Conservation (phyloP, 495 filamentous ascomycete genomes). For the Poronia punctata region DNA sequence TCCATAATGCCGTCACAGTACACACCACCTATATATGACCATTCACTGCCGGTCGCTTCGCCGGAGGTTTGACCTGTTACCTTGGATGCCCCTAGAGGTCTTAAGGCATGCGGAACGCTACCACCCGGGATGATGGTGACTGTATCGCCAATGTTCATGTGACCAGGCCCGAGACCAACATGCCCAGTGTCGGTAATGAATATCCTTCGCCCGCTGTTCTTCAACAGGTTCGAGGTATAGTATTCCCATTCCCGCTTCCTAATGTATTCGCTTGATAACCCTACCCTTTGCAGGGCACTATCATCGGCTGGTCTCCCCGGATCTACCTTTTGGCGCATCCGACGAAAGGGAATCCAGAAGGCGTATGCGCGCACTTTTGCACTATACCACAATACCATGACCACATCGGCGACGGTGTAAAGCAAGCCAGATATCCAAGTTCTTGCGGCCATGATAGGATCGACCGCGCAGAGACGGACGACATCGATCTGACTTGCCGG, state of each 20-base stretch:
- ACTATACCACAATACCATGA: not conserved
- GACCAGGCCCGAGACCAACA: slow-evolving; percentile 1
- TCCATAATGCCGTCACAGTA: slow-evolving; percentile 7
- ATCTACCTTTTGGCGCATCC: not conserved
- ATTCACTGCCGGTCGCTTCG: not conserved
- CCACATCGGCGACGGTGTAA: not conserved
- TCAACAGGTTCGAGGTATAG: slow-evolving; percentile 4
- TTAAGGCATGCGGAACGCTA: slow-evolving; percentile 6
- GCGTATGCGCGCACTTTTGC: not conserved
- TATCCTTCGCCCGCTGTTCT: not conserved
- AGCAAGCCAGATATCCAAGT: not conserved
- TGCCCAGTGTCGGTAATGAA: slow-evolving; percentile 4
- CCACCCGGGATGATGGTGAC: slow-evolving; percentile 2
- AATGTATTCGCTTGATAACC: not conserved
- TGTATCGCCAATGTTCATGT: not conserved
- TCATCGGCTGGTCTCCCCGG: not conserved
- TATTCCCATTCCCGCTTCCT: not conserved
- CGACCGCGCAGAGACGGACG: not conserved
- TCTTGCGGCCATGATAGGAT: not conserved
- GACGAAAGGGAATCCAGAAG: not conserved
- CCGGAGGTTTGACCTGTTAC: not conserved
- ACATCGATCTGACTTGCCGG: slow-evolving; percentile 2
- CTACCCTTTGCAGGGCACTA: not conserved
- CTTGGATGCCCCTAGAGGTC: not conserved
- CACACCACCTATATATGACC: slow-evolving; percentile 3